Evolutionary conservation across 164 flowering plant species (phyloP).

Genomic region (Tinospora cordifolia): DNA sequence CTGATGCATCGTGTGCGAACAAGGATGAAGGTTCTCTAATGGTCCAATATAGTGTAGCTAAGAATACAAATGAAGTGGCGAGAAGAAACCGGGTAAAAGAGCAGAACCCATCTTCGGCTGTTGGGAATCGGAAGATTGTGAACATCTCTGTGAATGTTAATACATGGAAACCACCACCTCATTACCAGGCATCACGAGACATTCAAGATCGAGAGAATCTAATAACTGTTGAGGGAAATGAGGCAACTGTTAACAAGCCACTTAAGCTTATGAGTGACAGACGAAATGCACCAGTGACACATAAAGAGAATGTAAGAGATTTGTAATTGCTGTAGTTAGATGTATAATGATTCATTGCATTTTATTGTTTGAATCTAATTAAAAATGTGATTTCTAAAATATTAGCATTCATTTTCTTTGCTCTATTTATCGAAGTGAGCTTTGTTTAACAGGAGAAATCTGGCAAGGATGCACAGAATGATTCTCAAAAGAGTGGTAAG

Average conservation of each 20-base stretch:
- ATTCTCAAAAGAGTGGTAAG: conserved; percentile 50
- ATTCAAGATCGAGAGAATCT: conserved; percentile 24
- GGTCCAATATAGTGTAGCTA: conserved; percentile 41
- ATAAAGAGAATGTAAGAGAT: conserved; percentile 57
- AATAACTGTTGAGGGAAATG: conserved; percentile 28
- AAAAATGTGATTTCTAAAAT: not conserved
- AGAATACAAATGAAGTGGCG: conserved; percentile 25
- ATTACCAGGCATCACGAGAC: conserved; percentile 37
- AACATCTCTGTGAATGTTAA: conserved; percentile 55
- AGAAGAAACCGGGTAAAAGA: conserved; percentile 31
- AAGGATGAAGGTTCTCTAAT: conserved; percentile 38
- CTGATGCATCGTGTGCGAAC: conserved; percentile 32
- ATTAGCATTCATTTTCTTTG: not conserved
- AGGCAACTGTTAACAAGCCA: conserved; percentile 23
- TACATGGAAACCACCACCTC: conserved; percentile 64
- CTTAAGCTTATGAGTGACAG: conserved; percentile 30
- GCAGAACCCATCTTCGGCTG: conserved; percentile 30
- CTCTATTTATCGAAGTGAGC: conserved; percentile 5
- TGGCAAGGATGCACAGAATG: conserved; percentile 24
- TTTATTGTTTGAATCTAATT: not conserved
- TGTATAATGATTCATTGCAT: not conserved
- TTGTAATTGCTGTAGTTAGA: not conserved
- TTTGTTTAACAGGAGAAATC: conserved; percentile 38
- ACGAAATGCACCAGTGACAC: conserved; percentile 19
- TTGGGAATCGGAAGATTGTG: conserved; percentile 40